Evolutionary conservation across 2,329 filamentous ascomycete species (phyloP).

Genomic region (Diaporthe batatas): DNA sequence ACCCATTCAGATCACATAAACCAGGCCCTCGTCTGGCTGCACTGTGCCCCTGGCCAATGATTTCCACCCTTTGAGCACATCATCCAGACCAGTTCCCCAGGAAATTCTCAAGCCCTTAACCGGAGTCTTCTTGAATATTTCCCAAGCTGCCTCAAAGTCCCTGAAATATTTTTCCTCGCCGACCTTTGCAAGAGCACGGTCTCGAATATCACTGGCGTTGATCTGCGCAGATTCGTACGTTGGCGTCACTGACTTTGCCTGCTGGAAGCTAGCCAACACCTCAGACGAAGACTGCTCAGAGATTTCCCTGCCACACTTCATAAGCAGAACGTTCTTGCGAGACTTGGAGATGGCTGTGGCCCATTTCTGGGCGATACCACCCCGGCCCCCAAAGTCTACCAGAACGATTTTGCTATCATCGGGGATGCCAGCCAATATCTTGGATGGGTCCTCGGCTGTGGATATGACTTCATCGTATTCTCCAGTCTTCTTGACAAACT

Average conservation of each 20-base stretch:
- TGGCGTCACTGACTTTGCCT: background rate
- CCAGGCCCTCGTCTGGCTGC: slow-evolving; percentile 20
- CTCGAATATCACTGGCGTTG: slow-evolving; percentile 28
- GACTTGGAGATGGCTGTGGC: slow-evolving; percentile 2
- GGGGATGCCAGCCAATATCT: background rate
- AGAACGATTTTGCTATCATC: background rate
- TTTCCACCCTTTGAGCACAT: slow-evolving; percentile 25
- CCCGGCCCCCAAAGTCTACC: slow-evolving; percentile 33
- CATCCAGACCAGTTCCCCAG: slow-evolving; percentile 13
- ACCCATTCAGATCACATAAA: slow-evolving; percentile 5
- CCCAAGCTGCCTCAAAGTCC: slow-evolving; percentile 14
- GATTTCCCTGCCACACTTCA: background rate
- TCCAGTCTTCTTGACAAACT: background rate
- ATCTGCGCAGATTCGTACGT: slow-evolving; percentile 24
- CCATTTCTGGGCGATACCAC: slow-evolving; percentile 12
- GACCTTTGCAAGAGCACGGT: slow-evolving; percentile 22
- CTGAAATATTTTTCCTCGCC: slow-evolving; percentile 14
- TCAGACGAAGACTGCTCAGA: slow-evolving; percentile 13
- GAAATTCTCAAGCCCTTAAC: slow-evolving; percentile 11
- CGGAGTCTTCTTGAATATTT: background rate
- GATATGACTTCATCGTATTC: slow-evolving; percentile 33
- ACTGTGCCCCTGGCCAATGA: background rate
- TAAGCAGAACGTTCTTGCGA: background rate
- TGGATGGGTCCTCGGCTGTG: background rate
- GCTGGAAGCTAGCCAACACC: slow-evolving; percentile 5